phyloP scores from a whole-genome alignment of 2,329 filamentous ascomycete species.

The Dothiorella sarmentorum region DNA sequence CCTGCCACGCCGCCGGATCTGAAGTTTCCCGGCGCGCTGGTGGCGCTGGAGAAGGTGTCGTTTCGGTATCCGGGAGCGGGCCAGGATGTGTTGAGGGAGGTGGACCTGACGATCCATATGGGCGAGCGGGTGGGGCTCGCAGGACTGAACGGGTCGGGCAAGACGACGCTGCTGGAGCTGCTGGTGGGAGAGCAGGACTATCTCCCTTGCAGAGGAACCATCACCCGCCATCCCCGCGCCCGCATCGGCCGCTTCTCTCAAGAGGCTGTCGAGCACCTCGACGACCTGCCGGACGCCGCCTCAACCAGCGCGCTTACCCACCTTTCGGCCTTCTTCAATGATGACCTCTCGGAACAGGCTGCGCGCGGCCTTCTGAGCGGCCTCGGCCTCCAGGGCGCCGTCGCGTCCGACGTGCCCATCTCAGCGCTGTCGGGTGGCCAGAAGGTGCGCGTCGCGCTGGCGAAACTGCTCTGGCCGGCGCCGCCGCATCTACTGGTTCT shows the following conservation, averaged over 20 bases:
- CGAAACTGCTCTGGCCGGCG: slow-evolving; percentile 60
- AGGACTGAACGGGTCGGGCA: slow-evolving; percentile 77
- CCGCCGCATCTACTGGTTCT: slow-evolving; percentile 70
- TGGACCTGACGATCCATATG: slow-evolving; percentile 67
- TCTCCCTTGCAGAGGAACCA: slow-evolving; percentile 58
- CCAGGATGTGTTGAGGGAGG: slow-evolving; percentile 52
- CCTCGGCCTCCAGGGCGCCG: slow-evolving; percentile 66
- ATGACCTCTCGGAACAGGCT: slow-evolving; percentile 60
- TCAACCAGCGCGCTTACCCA: slow-evolving; percentile 62
- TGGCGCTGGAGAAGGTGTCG: slow-evolving; percentile 66
- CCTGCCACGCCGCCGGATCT: slow-evolving; percentile 63
- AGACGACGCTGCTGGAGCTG: slow-evolving; percentile 72
- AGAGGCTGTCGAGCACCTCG: slow-evolving; percentile 69
- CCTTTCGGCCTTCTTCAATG: slow-evolving; percentile 35
- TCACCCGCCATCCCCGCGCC: slow-evolving; percentile 65
- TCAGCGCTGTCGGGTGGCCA: slow-evolving; percentile 76
- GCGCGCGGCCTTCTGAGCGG: slow-evolving; percentile 63
- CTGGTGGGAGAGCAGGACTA: slow-evolving; percentile 44
- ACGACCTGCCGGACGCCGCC: slow-evolving; percentile 50
- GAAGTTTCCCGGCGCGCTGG: slow-evolving; percentile 69
- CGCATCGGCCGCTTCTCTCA: slow-evolving; percentile 77
- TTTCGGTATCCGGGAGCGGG: slow-evolving; percentile 58
- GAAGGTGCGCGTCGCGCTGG: slow-evolving; percentile 61
- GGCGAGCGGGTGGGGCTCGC: slow-evolving; percentile 73
- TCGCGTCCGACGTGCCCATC: slow-evolving; percentile 71